Conservation (phyloP, 2,329 filamentous ascomycete species). For the Knufia fluminis region DNA sequence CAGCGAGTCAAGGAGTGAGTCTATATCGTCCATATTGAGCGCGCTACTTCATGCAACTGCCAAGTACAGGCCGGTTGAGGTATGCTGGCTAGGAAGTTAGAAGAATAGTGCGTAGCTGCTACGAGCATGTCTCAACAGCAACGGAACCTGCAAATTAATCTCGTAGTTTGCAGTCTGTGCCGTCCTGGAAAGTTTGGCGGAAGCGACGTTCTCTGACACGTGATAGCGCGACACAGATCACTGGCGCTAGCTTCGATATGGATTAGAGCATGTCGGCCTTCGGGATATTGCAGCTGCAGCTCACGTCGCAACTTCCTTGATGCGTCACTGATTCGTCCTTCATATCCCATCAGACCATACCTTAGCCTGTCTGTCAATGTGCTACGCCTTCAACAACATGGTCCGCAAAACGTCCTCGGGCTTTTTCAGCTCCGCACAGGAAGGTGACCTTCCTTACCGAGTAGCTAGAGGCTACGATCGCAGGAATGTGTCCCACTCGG, state of each 20-base stretch:
- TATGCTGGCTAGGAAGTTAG: too few species aligned
- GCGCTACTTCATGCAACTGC: too few species aligned
- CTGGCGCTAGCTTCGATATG: not conserved
- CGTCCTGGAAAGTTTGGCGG: too few species aligned
- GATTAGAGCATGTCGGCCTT: not conserved
- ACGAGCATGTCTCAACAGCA: too few species aligned
- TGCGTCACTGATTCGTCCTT: not conserved
- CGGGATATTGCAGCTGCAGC: conserved; percentile 1
- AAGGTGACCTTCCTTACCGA: conserved; percentile 19
- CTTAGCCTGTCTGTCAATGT: not conserved
- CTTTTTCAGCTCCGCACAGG: conserved; percentile 20
- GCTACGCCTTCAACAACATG: conserved; percentile 17
- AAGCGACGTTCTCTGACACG: not conserved
- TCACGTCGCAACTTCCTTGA: not conserved
- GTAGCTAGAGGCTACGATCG: conserved; percentile 21
- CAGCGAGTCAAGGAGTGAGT: conserved; percentile 8
- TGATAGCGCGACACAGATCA: not conserved
- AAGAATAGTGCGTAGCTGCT: too few species aligned
- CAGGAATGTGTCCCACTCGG: conserved; percentile 15
- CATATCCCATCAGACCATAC: too few species aligned
- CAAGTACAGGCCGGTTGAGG: too few species aligned
- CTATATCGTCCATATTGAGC: not conserved
- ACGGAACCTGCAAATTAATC: too few species aligned
- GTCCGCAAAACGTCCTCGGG: conserved; percentile 24
- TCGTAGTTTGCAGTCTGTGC: too few species aligned